Base-by-base conservation (phyloP, 169 alveolate genomes). In the Plasmodium chabaudi region DNA sequence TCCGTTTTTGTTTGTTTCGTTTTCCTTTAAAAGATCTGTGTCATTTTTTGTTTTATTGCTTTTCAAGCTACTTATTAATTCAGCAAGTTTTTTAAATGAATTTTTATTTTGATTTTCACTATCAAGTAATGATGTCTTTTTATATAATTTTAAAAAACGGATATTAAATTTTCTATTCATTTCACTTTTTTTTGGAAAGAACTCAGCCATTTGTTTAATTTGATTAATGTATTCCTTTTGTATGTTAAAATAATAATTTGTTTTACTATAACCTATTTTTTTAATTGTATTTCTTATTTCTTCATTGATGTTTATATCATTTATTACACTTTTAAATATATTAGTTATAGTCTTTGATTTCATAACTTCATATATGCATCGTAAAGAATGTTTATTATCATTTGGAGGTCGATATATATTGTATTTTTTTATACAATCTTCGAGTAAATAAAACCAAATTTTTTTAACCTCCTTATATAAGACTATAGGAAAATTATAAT, bases 181-280 rank as follows among this genome's bases (percentile, higher is more conserved):
- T 44, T 55, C 65, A 44, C 88, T 63, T 64, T 77, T 77, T 47
- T 46, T 77, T 10, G 88, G 88, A 23, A 25, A 68, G 42, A 77
- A 77, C 47, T 47, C 67, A 9, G 63, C 10, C 15, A 68, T 47
- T 25, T 47, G 47, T 0, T 34, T 23, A 13, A 56, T 63, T 27
- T 64, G 39, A 44, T 64, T 63, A 6, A 77, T 47, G 51, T 63
- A 63, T 19, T 64, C 39, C 15, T 77, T 77, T 17, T 77, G 88
- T 2, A 77, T 63, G 17, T 13, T 46, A 67, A 75, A 77, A 51
- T 47, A 77, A 57, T 77, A 64, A 23, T 74, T 63, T 5, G 53
- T 34, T 51, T 55, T 77, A 23, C 88, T 77, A 15, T 63, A 69
- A 9, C 88, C 75, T 53, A 77, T 77, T 77, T 77, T 77, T 63